Percentiles rank a stretch among this genome's conserved stretches.
Conservation (phyloP, 2,329 filamentous ascomycete species). For the Rhynchosporium graminicola region DNA sequence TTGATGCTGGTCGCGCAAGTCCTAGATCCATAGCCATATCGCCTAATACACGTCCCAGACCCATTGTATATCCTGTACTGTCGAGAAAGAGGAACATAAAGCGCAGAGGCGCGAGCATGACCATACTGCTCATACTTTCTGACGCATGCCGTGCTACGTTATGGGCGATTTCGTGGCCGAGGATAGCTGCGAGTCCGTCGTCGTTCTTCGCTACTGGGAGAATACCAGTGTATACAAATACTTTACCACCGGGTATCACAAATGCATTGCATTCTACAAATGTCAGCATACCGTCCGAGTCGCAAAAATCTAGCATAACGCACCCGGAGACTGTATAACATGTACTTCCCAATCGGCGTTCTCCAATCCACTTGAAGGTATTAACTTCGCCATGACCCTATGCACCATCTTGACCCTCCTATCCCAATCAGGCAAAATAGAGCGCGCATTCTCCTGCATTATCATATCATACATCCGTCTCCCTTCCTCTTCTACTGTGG, state of each 20-base stretch:
- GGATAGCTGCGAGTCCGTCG: constrained; percentile 70
- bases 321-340: constrained; percentile 68
- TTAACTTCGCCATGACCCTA: constrained; percentile 64
- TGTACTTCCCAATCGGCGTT: constrained; percentile 67
- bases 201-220: constrained; percentile 66
- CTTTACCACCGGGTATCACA: constrained; percentile 75
- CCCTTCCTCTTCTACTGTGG: constrained; percentile 55
- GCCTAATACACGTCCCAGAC: constrained; percentile 33
- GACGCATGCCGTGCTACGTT: constrained; percentile 68
- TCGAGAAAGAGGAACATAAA: constrained; percentile 43
- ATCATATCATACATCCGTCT: constrained; percentile 57
- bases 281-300: not conserved
- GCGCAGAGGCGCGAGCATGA: constrained; percentile 44
- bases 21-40: constrained; percentile 53
- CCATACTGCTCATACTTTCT: constrained; percentile 56
- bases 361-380: constrained; percentile 65
- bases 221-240: constrained; percentile 77
- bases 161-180: constrained; percentile 81
- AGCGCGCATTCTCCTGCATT: constrained; percentile 54
- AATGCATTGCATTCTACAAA: constrained; percentile 64
- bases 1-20: constrained; percentile 67
- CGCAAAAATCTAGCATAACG: constrained; percentile 26
- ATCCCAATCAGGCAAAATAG: constrained; percentile 59
- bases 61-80: constrained; percentile 29
- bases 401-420: constrained; percentile 57